Conservation (phyloP, 768 basidiomycete species). For the Panellus pusillus region DNA sequence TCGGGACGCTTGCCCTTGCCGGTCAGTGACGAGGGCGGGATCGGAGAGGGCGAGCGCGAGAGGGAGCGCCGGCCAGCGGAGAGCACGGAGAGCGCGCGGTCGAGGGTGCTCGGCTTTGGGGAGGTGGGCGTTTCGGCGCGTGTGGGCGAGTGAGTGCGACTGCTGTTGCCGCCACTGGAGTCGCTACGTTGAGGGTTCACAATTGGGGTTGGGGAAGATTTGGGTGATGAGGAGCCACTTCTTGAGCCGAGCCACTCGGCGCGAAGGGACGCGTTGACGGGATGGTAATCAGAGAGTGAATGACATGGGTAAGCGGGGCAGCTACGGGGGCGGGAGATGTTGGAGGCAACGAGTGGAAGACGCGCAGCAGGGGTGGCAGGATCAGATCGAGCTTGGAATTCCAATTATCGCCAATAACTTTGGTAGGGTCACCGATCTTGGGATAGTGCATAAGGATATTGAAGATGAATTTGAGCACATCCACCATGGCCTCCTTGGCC, state of each 20-base stretch:
- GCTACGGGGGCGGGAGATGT: constrained; percentile 64
- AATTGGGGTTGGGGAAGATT: constrained; percentile 37
- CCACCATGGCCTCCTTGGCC: constrained; percentile 73
- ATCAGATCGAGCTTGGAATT: constrained; percentile 72
- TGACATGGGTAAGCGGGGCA: constrained; percentile 75
- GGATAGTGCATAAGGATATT: constrained; percentile 83
- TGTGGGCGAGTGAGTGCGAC: constrained; percentile 42
- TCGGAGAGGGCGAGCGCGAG: constrained; percentile 49
- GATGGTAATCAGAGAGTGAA: constrained; percentile 79
- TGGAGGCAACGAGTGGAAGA: constrained; percentile 66
- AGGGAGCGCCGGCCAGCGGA: constrained; percentile 51
- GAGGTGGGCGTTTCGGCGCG: constrained; percentile 28
- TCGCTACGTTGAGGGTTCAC: constrained; percentile 32
- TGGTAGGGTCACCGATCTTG: constrained; percentile 36
- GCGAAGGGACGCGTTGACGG: constrained; percentile 57
- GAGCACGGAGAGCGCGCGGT: constrained; percentile 58
- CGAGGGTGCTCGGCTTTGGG: constrained; percentile 48
- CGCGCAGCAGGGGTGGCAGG: constrained; percentile 67
- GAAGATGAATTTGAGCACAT: constrained; percentile 82
- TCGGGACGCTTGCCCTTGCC: constrained; percentile 30
- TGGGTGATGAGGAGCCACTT: constrained; percentile 32
- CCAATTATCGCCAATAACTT: constrained; percentile 76
- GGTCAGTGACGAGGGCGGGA: constrained; percentile 25
- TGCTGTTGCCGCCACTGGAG: constrained; percentile 25
- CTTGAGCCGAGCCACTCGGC: constrained; percentile 60